Base-by-base conservation (phyloP, 176 grass and related monocot genomes). In the Carex littledalei region DNA sequence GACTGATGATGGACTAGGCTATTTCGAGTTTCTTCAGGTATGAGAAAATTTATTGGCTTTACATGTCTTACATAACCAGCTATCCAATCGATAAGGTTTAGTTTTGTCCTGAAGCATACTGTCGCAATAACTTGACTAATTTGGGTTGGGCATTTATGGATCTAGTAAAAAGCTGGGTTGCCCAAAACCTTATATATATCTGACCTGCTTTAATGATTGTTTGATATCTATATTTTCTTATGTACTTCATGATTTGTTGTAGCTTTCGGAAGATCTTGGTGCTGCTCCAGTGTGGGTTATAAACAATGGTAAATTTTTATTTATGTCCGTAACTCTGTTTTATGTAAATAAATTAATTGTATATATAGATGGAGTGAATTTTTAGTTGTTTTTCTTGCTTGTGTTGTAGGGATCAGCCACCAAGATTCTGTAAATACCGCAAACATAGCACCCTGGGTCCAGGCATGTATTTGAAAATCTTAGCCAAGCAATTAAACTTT, bases 1-100 rank as follows among this genome's bases (percentile, higher is more conserved):
- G 95, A 98, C 91, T 39, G 95, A 98, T 64, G 95, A 95, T 88
- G 95, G 95, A 49, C 93, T 98, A 61, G 95, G 95, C 56, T 98
- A 95, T 87, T 90, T 93, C 24, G 95, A 95, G 71, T 93, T 95
- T 84, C 95, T 98, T 85, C 93, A 92, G 95, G 95, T 98, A 88
- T 22, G 24, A 55, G 43, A 85, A 39, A 74, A 78, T 26, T 37
- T n/a, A 67, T 66, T 75, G 47, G 16, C 20, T 43, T 63, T 49
- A 11, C 6, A 35, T 77, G 70, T 60, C 4, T 56, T 32, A 15
- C 83, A 76, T 54, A 29, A 39, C 37, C 37, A n/a, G 26, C 34
- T 87, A 86, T 84, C 58, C 2, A 29, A 64, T 17, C 3, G 4
- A 6, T 63, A 10, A 81, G 62, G 75, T 45, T 50, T 34, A 56